Evolutionary conservation across 495 filamentous ascomycete species (phyloP).

Genomic region (Penicillium parvum): DNA sequence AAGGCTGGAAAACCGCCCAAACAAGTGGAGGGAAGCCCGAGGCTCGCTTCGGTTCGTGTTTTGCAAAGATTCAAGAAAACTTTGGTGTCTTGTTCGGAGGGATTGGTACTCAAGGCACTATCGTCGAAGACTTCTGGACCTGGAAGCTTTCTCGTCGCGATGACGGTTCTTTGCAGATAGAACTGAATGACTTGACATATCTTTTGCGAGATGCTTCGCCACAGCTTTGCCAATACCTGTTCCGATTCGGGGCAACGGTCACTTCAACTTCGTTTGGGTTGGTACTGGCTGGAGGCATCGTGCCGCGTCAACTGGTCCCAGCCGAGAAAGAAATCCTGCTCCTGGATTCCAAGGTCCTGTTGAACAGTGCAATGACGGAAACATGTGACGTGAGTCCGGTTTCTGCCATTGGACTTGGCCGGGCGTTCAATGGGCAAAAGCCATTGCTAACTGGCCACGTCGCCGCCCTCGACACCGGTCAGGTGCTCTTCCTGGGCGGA

Average conservation of each 20-base stretch:
- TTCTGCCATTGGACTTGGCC: constrained; percentile 20
- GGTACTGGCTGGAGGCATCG: constrained; percentile 40
- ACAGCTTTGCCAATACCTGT: constrained; percentile 18
- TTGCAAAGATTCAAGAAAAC: constrained; percentile 35
- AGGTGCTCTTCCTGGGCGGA: constrained; percentile 65
- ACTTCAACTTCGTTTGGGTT: constrained; percentile 35
- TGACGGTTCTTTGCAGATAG: constrained; percentile 23
- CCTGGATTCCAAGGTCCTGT: constrained; percentile 19
- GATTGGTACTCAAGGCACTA: too few relatives aligned
- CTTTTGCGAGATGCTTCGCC: constrained; percentile 16
- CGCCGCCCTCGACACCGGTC: constrained; percentile 36
- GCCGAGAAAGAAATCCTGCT: constrained; percentile 35
- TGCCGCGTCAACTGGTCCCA: constrained; percentile 27
- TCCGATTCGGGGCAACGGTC: constrained; percentile 30
- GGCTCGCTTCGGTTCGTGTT: constrained; percentile 59
- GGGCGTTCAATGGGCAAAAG: constrained; percentile 23
- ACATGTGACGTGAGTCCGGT: constrained; percentile 14
- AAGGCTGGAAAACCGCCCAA: constrained; percentile 49
- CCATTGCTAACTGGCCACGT: constrained; percentile 68
- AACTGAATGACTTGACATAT: constrained; percentile 23
- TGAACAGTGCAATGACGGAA: constrained; percentile 7
- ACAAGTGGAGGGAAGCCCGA: constrained; percentile 35
- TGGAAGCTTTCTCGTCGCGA: constrained; percentile 45
- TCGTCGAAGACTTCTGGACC: constrained; percentile 52
- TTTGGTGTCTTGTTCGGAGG: constrained; percentile 66